Percentiles rank a stretch among this genome's conserved stretches.
These are phyloP conservation scores for Phyllosticta capitalensis DNA, from an alignment of 2,329 filamentous ascomycete species.

Conservation along the genomic window DNA sequence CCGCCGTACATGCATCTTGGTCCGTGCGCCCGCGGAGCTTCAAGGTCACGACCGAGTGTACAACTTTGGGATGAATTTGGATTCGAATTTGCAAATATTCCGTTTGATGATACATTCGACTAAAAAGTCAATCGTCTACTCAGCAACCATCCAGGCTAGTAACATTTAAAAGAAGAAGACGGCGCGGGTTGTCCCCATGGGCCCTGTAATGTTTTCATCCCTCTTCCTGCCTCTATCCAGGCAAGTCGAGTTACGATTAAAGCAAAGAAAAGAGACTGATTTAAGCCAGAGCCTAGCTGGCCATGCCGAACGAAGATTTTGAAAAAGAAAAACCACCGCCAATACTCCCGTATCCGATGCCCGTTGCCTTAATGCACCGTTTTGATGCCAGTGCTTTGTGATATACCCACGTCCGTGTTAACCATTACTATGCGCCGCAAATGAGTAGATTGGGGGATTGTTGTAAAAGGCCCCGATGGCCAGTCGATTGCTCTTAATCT, in stretches of 20 bases:
- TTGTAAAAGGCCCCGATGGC: neutral
- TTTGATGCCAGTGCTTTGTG: neutral
- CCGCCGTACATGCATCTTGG: constrained; percentile 3
- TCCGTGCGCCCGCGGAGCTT: neutral
- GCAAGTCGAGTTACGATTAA: neutral
- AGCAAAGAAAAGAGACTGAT: neutral
- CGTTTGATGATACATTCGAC: neutral
- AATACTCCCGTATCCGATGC: neutral
- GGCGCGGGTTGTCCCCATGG: neutral
- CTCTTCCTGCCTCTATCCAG: neutral
- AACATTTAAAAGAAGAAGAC: neutral
- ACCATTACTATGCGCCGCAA: constrained; percentile 2
- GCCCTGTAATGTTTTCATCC: neutral
- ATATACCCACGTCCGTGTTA: neutral
- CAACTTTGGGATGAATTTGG: neutral
- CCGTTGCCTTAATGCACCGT: neutral
- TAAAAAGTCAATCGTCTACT: neutral
- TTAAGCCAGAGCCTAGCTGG: neutral
- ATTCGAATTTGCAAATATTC: neutral
- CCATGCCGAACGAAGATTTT: neutral
- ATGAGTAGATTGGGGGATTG: neutral
- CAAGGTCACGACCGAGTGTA: neutral
- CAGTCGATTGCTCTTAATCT: neutral
- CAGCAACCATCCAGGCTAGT: neutral
- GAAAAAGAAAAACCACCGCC: neutral